Evolutionary conservation across 768 basidiomycete species (phyloP).

Genomic region (Mycena leptocephala): DNA sequence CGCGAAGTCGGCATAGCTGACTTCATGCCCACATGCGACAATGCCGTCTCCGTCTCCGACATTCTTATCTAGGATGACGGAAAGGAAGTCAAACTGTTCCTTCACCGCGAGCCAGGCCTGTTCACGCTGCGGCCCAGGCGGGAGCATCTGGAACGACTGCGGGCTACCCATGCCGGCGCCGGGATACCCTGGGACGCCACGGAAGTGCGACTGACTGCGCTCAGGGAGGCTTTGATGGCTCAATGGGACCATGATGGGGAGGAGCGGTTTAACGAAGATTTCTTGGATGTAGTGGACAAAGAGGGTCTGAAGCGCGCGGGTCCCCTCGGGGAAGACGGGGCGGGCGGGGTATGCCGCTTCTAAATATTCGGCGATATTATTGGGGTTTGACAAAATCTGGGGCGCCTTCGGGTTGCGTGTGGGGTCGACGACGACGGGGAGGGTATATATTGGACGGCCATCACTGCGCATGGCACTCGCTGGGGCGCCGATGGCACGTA

Average conservation of each 20-base stretch:
- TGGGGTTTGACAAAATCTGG: conserved; percentile 61
- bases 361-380: conserved; percentile 81
- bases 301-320: conserved; percentile 76
- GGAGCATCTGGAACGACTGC: conserved; percentile 30
- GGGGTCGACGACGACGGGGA: conserved; percentile 73
- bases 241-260: conserved; percentile 81
- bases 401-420: conserved; percentile 50
- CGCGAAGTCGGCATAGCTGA: conserved; percentile 84
- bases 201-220: conserved; percentile 70
- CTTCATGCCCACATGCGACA: conserved; percentile 76
- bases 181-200: conserved; percentile 12
- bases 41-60: conserved; percentile 73
- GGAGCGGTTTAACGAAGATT: conserved; percentile 76
- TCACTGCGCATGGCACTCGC: conserved; percentile 70
- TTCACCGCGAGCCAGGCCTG: conserved; percentile 77
- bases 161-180: conserved; percentile 5
- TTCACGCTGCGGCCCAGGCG: conserved; percentile 66
- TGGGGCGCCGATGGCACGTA: conserved; percentile 73
- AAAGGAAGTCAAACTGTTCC: conserved; percentile 78
- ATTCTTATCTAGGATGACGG: conserved; percentile 80
- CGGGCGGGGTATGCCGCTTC: conserved; percentile 80
- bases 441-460: conserved; percentile 75
- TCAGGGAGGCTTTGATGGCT: conserved; percentile 76
- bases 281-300: conserved; percentile 84
- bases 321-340: conserved; percentile 82